phyloP scores from a whole-genome alignment of 768 basidiomycete genomes.

The Rhizopogon vesiculosus region DNA sequence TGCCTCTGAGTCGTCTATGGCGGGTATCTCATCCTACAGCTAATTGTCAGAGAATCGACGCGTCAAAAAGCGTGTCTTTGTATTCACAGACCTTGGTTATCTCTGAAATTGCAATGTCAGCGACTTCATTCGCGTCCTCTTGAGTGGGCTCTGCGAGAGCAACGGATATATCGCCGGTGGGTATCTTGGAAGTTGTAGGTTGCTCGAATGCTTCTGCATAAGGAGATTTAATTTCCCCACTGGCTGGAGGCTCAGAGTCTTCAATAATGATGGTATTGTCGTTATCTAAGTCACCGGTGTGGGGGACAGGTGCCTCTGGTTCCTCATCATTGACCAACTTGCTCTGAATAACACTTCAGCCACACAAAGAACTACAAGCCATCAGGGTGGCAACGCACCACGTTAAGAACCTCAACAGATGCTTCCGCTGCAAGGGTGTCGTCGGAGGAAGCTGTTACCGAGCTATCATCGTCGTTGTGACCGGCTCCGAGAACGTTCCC shows the following conservation, averaged over 20 bases:
- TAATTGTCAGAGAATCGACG: background rate
- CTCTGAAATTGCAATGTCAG: background rate
- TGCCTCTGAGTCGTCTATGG: background rate
- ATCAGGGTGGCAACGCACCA: background rate
- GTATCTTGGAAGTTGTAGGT: background rate
- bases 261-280: background rate
- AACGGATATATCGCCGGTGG: background rate
- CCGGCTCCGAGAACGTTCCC: background rate
- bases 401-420: background rate
- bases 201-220: background rate
- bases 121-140: background rate
- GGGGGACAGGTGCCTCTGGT: background rate
- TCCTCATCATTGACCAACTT: background rate
- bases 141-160: background rate
- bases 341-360: background rate
- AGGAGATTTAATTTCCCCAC: background rate
- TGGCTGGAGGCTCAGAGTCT: background rate
- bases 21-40: background rate
- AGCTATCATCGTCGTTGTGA: background rate
- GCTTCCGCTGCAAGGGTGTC: background rate
- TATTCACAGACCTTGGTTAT: background rate
- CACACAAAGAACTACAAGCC: background rate
- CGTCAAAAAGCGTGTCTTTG: background rate
- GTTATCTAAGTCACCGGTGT: background rate
- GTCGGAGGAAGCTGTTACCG: background rate